These are phyloP conservation scores for Chlamydomonas sp. DNA, from an alignment of 139 green algal species.

Conservation along the genomic window DNA sequence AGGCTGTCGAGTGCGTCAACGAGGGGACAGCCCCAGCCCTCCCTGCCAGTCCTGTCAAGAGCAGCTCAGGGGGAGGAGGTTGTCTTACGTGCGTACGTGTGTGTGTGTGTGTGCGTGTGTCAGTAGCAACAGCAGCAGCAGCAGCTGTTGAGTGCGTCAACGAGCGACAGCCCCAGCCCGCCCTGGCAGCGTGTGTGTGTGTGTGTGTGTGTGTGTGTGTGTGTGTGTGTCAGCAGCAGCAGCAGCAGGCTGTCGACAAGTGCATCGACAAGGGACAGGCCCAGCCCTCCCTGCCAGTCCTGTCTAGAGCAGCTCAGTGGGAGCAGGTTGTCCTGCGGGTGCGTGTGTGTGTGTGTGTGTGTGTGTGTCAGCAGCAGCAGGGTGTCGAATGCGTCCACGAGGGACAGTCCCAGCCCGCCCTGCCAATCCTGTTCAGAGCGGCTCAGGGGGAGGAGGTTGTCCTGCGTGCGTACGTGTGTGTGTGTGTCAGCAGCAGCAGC, in stretches of 20 bases:
- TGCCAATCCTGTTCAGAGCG: constrained; percentile 70
- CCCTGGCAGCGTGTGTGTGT: no score
- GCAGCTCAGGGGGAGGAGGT: no score
- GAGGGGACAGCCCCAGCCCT: constrained; percentile 71
- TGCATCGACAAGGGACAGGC: constrained; percentile 73
- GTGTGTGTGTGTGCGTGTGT: background rate
- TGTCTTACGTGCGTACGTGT: background rate
- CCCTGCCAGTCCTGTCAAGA: background rate
- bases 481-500: background rate
- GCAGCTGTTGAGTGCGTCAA: background rate
- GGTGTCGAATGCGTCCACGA: constrained; percentile 77
- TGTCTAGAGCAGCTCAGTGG: constrained; percentile 64
- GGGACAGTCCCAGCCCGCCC: constrained; percentile 72
- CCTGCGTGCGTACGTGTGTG: no score
- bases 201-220: background rate
- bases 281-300: constrained; percentile 79
- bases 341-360: no score
- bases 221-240: background rate
- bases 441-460: constrained; percentile 73
- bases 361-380: constrained; percentile 72
- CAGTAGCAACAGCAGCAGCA: background rate
- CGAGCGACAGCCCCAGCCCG: no score
- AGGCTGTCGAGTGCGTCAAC: constrained; percentile 82
- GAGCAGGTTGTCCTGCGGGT: constrained; percentile 69
- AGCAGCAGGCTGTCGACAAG: constrained; percentile 60